Evolutionary conservation across 495 filamentous ascomycete species (phyloP).

Genomic region (Penicillium parvum): DNA sequence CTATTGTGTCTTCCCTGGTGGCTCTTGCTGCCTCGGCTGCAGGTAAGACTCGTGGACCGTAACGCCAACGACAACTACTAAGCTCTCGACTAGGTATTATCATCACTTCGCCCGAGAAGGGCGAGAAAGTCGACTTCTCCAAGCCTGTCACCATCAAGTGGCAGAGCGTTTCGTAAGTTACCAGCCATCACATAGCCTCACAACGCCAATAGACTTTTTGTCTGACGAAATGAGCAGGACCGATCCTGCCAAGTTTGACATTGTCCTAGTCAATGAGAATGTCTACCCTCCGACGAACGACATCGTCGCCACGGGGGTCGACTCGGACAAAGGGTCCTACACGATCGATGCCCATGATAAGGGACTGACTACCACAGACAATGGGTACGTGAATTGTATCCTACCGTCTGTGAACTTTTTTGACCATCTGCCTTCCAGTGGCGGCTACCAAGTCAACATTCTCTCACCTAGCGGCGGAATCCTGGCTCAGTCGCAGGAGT

Average conservation of each 20-base stretch:
- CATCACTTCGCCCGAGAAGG: constrained; percentile 23
- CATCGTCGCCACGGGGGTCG: constrained; percentile 31
- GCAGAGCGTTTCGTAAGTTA: constrained; percentile 25
- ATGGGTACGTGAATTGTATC: constrained; percentile 24
- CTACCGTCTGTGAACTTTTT: too few relatives aligned
- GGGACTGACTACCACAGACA: constrained; percentile 8
- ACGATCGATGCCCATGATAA: constrained; percentile 22
- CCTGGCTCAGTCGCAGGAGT: constrained; percentile 33
- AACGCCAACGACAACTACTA: background rate
- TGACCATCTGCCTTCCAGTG: too few relatives aligned
- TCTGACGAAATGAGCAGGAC: constrained; percentile 18
- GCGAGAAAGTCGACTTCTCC: constrained; percentile 20
- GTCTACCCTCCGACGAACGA: constrained; percentile 35
- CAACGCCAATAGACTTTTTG: background rate
- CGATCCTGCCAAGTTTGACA: constrained; percentile 31
- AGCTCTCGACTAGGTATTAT: constrained; percentile 15
- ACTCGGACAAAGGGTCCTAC: constrained; percentile 27
- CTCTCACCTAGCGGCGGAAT: constrained; percentile 24
- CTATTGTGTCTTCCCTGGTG: constrained; percentile 12
- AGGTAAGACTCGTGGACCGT: constrained; percentile 7
- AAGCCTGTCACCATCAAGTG: constrained; percentile 28
- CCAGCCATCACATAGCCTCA: background rate
- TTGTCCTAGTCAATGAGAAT: constrained; percentile 34
- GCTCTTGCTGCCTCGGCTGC: constrained; percentile 17
- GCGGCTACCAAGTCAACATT: constrained; percentile 36